phyloP scores from a whole-genome alignment of 2,329 filamentous ascomycete genomes.

The Arthrobotrys sphaeroides region DNA sequence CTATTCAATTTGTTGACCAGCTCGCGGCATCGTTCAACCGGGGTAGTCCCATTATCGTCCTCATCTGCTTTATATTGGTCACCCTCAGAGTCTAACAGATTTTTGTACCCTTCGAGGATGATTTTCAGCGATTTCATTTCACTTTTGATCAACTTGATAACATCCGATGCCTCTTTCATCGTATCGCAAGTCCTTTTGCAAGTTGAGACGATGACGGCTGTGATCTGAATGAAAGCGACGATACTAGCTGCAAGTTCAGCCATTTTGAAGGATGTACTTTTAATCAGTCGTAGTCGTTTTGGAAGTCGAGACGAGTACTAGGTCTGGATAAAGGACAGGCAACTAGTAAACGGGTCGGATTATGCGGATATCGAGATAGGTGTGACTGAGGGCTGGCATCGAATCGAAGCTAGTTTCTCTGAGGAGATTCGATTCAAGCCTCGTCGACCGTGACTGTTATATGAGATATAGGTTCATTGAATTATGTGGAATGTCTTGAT shows the following conservation, averaged over 20 bases:
- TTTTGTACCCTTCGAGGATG: not conserved
- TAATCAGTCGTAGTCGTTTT: not conserved
- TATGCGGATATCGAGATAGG: no score
- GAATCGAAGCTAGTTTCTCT: no score
- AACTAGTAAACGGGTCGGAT: no score
- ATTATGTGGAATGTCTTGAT: no score
- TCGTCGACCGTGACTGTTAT: no score
- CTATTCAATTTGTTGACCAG: not conserved
- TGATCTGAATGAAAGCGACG: not conserved
- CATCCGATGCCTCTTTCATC: not conserved
- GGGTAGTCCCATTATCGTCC: not conserved
- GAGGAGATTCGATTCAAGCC: no score
- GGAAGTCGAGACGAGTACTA: no score
- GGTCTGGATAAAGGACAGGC: no score
- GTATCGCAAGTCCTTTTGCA: not conserved
- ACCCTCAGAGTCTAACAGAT: not conserved
- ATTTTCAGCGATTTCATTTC: not conserved
- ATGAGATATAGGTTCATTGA: no score
- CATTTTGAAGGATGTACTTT: not conserved
- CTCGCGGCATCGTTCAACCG: not conserved
- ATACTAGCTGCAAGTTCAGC: not conserved
- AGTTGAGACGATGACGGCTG: not conserved
- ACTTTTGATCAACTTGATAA: not conserved
- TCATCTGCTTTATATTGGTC: not conserved
- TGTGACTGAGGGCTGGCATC: no score